Evolutionary conservation across 2,329 filamentous ascomycete genomes (phyloP).

Genomic region (Colletotrichum cuscutae): DNA sequence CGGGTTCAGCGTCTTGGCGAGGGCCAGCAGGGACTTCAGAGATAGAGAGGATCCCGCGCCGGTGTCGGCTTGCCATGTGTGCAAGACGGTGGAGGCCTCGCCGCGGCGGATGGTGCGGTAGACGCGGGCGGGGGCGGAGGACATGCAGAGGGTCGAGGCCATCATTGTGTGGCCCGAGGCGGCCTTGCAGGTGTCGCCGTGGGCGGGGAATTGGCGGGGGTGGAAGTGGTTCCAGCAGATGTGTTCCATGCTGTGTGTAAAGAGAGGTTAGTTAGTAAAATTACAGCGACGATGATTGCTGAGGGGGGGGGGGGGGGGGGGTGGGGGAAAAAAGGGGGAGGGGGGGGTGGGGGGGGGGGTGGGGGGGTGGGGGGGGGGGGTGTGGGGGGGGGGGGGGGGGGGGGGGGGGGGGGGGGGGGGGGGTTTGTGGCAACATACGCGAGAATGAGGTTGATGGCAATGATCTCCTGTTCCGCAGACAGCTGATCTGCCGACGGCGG

Average conservation of each 20-base stretch:
- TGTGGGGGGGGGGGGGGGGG: no score
- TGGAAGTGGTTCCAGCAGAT: constrained; percentile 63
- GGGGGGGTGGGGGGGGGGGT: no score
- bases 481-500: constrained; percentile 40
- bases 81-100: constrained; percentile 6
- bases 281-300: not conserved
- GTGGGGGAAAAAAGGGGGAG: no score
- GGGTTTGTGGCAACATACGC: constrained; percentile 49
- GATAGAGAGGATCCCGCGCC: constrained; percentile 48
- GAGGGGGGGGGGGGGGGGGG: no score
- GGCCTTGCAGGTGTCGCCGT: constrained; percentile 43
- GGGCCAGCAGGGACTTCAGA: constrained; percentile 54
- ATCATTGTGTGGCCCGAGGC: constrained; percentile 55
- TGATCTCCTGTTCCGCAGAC: constrained; percentile 53
- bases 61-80: constrained; percentile 44
- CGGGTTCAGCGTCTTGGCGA: constrained; percentile 57
- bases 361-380: no score
- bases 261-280: not conserved
- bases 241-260: constrained; percentile 57
- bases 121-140: constrained; percentile 48
- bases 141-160: constrained; percentile 55
- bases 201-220: constrained; percentile 50
- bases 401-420: no score
- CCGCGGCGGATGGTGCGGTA: constrained; percentile 38
- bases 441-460: constrained; percentile 64